These are phyloP conservation scores for Sporothrix pallida DNA, from an alignment of 2,329 filamentous ascomycete species.

Conservation along the genomic window DNA sequence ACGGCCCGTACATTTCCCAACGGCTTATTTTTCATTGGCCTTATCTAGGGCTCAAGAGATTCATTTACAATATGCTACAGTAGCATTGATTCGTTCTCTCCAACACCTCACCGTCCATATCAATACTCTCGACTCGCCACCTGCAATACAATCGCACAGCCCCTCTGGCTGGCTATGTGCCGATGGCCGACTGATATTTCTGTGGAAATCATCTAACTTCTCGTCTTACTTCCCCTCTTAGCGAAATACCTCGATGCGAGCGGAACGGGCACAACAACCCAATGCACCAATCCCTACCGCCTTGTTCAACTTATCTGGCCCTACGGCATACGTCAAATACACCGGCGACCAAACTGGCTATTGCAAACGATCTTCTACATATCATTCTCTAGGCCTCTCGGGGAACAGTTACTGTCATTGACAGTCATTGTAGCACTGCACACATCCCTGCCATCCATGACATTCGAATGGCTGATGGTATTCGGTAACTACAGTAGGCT, in stretches of 20 bases:
- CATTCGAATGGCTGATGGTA: slow-evolving; percentile 72
- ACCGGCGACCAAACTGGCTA: background rate
- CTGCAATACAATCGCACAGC: no score
- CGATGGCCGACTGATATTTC: slow-evolving; percentile 32
- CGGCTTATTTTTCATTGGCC: no score
- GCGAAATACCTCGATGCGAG: slow-evolving; percentile 36
- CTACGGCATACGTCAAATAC: slow-evolving; percentile 16
- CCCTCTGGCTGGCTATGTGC: background rate
- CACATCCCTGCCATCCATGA: slow-evolving; percentile 41
- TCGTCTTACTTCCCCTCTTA: background rate
- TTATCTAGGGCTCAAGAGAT: no score
- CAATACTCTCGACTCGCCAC: no score
- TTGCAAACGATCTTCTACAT: slow-evolving; percentile 11
- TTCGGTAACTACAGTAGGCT: slow-evolving; percentile 65
- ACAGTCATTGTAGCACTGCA: slow-evolving; percentile 21
- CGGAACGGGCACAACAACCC: slow-evolving; percentile 34
- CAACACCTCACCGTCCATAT: no score
- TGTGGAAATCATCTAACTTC: background rate
- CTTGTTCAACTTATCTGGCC: background rate
- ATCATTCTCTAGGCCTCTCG: background rate
- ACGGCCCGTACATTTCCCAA: no score
- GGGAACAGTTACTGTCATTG: background rate
- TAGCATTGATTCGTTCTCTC: no score
- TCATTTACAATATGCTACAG: no score
- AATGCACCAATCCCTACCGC: slow-evolving; percentile 28